Conservation (phyloP, 257 asterid species). For the Schizonepeta tenuifolia region DNA sequence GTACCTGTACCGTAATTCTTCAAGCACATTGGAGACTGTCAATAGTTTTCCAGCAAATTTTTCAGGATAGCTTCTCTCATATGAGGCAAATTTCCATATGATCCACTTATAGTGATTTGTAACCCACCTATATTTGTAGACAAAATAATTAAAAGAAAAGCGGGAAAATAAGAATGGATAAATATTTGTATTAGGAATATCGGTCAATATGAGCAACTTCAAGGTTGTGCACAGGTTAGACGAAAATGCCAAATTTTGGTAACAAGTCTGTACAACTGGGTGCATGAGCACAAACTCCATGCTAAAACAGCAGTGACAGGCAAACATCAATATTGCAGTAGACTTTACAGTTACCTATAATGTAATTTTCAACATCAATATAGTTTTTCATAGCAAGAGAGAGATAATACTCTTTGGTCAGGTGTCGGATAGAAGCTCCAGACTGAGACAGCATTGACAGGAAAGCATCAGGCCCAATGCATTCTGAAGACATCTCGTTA, state of each 20-base stretch:
- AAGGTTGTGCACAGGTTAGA: slow-evolving; percentile 11
- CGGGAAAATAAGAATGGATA: slow-evolving; percentile 15
- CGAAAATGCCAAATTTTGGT: neutral
- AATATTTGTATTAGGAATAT: slow-evolving; percentile 14
- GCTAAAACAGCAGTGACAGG: neutral
- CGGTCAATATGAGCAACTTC: slow-evolving; percentile 17
- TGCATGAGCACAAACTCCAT: neutral
- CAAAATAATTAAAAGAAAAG: slow-evolving; percentile 15
- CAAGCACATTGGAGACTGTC: slow-evolving; percentile 77
- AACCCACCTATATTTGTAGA: slow-evolving; percentile 69
- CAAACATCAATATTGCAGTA: slow-evolving; percentile 19
- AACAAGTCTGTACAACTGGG: neutral
- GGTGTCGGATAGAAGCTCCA: slow-evolving; percentile 71
- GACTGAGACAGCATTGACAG: slow-evolving; percentile 59
- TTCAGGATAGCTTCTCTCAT: slow-evolving; percentile 81
- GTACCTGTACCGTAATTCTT: slow-evolving; percentile 87
- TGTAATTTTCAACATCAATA: neutral
- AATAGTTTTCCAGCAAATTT: slow-evolving; percentile 71
- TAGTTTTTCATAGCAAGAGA: slow-evolving; percentile 29
- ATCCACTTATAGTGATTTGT: slow-evolving; percentile 92
- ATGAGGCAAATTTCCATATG: slow-evolving; percentile 92
- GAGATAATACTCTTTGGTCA: slow-evolving; percentile 71
- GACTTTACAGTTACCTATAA: slow-evolving; percentile 7
- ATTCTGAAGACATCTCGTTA: slow-evolving; percentile 47
- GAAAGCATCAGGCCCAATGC: slow-evolving; percentile 67